phyloP scores from a whole-genome alignment of 257 asterid genomes.

The Vinca minor region DNA sequence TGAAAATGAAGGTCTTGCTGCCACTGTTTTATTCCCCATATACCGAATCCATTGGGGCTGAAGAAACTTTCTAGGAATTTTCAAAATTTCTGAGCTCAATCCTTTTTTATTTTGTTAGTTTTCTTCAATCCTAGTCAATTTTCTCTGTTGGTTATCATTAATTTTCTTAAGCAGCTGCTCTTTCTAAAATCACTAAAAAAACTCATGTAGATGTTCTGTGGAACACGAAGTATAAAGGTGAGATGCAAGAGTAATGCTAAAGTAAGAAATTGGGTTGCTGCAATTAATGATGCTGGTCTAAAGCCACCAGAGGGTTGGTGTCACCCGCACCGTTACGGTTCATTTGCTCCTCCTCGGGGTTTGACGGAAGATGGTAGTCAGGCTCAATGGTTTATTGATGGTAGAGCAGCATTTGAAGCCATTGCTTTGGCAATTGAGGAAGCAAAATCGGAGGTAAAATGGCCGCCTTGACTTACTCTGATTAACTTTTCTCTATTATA shows the following conservation, averaged over 20 bases:
- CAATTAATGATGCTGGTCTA: constrained; percentile 95
- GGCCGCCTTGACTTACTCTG: not conserved
- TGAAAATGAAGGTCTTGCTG: too few relatives aligned
- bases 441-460: constrained; percentile 83
- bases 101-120: too few relatives aligned
- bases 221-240: constrained; percentile 74
- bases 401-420: constrained; percentile 83
- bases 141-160: not conserved
- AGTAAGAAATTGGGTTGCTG: constrained; percentile 91
- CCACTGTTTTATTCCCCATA: too few relatives aligned
- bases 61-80: too few relatives aligned
- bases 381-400: constrained; percentile 99
- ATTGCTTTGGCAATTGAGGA: constrained; percentile 88
- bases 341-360: constrained; percentile 98
- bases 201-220: constrained; percentile 76
- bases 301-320: constrained; percentile 99
- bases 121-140: too few relatives aligned
- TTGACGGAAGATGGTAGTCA: constrained; percentile 78
- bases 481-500: constrained; percentile 11
- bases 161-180: not conserved
- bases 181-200: constrained; percentile 14
- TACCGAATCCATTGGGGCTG: too few relatives aligned
- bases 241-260: constrained; percentile 64
- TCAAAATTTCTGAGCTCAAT: too few relatives aligned
- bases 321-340: constrained; percentile 94